phyloP scores from a whole-genome alignment of 2,329 filamentous ascomycete genomes.

The Grosmannia huntii region DNA sequence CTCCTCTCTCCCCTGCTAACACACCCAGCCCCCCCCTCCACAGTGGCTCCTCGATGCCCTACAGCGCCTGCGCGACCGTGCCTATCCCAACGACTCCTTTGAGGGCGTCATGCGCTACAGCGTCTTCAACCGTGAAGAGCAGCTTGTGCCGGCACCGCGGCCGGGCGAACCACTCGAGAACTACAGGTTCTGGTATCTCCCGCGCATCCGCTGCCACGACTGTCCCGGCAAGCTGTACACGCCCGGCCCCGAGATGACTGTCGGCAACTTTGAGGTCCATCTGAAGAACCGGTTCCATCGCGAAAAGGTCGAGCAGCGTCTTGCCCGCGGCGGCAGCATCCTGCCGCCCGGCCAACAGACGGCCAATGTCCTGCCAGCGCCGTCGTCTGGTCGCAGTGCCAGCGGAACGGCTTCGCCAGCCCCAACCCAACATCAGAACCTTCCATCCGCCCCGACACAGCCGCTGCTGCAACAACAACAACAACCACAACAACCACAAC shows the following conservation, averaged over 20 bases:
- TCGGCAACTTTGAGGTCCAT: constrained; percentile 87
- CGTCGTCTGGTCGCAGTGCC: too few relatives aligned
- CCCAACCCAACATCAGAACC: too few relatives aligned
- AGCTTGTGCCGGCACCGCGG: constrained; percentile 40
- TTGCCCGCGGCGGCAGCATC: constrained; percentile 17
- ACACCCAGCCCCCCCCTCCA: constrained; percentile 73
- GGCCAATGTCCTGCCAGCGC: neutral
- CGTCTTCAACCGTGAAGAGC: constrained; percentile 61
- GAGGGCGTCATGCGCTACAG: constrained; percentile 87
- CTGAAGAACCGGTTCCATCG: constrained; percentile 73
- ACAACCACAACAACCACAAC: too few relatives aligned
- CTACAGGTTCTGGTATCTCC: constrained; percentile 68
- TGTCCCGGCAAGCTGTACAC: constrained; percentile 93
- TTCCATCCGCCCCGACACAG: too few relatives aligned
- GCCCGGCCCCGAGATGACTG: constrained; percentile 70
- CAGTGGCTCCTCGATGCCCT: constrained; percentile 70
- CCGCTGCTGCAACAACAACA: too few relatives aligned
- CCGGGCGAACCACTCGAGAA: constrained; percentile 39
- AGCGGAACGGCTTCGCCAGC: too few relatives aligned
- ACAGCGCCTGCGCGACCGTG: constrained; percentile 50
- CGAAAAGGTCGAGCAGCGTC: constrained; percentile 49
- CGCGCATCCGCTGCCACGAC: constrained; percentile 81
- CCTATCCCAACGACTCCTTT: constrained; percentile 72
- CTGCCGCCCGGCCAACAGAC: neutral
- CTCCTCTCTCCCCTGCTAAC: constrained; percentile 39